Evolutionary conservation across 176 grass and related monocot species (phyloP).

Genomic region (Phyllostachys edulis): DNA sequence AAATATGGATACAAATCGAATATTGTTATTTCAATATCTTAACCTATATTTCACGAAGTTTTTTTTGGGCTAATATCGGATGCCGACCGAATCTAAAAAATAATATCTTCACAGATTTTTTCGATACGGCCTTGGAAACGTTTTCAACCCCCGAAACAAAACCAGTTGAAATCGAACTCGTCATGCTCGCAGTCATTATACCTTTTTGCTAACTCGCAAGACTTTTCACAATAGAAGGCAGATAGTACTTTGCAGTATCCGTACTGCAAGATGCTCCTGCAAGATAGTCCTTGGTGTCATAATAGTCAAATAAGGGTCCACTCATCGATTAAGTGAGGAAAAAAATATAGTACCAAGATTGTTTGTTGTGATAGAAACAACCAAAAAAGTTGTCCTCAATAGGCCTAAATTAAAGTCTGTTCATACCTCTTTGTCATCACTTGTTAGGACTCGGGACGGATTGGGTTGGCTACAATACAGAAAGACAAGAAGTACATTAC

Average conservation of each 20-base stretch:
- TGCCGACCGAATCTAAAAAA: too few relatives aligned
- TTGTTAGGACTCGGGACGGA: background rate
- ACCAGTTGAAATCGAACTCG: background rate
- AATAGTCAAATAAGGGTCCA: slow-evolving; percentile 20
- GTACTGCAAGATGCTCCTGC: slow-evolving; percentile 36
- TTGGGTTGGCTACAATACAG: background rate
- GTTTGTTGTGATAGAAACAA: slow-evolving; percentile 24
- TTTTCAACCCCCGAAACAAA: too few relatives aligned
- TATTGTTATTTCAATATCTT: too few relatives aligned
- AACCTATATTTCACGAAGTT: too few relatives aligned
- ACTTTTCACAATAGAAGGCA: background rate
- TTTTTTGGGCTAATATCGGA: too few relatives aligned
- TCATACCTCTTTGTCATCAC: slow-evolving; percentile 31
- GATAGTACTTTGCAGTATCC: background rate
- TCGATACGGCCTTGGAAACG: too few relatives aligned
- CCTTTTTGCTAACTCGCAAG: background rate
- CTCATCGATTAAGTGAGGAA: background rate
- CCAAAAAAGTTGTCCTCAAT: background rate
- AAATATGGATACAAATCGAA: too few relatives aligned
- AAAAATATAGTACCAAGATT: background rate
- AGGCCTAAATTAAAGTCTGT: slow-evolving; percentile 5
- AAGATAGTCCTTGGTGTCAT: slow-evolving; percentile 16
- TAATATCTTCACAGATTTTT: too few relatives aligned
- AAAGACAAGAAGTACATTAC: slow-evolving; percentile 14
- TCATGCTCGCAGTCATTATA: background rate